Base-by-base conservation (phyloP, 2,329 filamentous ascomycete genomes). In the Fusarium hostae region DNA sequence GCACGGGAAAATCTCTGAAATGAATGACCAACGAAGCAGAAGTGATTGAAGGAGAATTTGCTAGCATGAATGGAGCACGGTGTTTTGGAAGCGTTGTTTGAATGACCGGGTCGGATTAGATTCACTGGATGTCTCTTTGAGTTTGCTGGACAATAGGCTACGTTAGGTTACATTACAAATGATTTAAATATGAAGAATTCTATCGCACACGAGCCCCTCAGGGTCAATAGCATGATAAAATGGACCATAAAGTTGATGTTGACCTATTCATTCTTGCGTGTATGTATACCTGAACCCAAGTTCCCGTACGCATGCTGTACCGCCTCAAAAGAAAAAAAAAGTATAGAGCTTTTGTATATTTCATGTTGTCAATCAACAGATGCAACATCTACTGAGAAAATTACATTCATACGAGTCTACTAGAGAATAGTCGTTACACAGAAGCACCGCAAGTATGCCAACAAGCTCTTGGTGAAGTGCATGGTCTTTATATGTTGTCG, bases 1-100 rank as follows among this genome's bases (percentile, higher is more conserved):
- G 77, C 78, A 54, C 81, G 81, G 69, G 75, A 83, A 57, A 87
- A 86, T 71, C 75, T 81, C 48, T 83, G 68, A 75, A 47, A 67
- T 22, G 37, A 22, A 41, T 30, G 40, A 40, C 22, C 26, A 40
- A 28, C 22, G 45, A 43, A 30, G 40, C 55, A 35, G 15, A 47
- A 16, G 45, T 48, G 40, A 54, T 62, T 62, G 47, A 34, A 44
- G 52, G 47, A 30, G 45, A 47, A 26, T 51, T 50, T 50, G 57
- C 63, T 62, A 72, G 70, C 70, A 76, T 76, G 59, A 37, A 55
- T 48, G 63, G 72, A 78, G 77, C 77, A 77, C 43, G 77, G 77
- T 78, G 77, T 78, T 78, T 70, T 68, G 50, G 77, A 75, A 74
- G 75, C 67, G 67, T 67, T 55, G 59, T 61, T 71, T 74, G 66